phyloP scores from a whole-genome alignment of 164 flowering plant genomes.

The Amborella trichopoda region DNA sequence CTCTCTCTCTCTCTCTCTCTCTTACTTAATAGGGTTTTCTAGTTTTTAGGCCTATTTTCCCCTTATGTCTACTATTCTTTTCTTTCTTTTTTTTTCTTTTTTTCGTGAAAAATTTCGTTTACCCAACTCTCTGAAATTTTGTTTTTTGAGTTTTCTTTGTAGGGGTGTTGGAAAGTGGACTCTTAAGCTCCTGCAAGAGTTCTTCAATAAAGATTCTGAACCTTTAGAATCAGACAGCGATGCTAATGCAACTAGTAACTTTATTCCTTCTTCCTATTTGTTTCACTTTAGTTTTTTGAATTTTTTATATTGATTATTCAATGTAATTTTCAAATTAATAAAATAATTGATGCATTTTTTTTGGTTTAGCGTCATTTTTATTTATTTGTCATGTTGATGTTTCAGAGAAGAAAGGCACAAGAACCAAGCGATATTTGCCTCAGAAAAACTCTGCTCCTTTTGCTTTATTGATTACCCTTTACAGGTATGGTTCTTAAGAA shows the following conservation, averaged over 20 bases:
- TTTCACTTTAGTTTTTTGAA: neutral
- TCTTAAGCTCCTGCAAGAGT: conserved; percentile 50
- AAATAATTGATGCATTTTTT: neutral
- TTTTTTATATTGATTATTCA: neutral
- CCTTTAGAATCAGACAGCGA: conserved; percentile 35
- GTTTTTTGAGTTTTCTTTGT: conserved; percentile 7
- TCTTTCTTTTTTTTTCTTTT: neutral
- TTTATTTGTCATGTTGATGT: neutral
- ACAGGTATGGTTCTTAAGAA: conserved; percentile 32
- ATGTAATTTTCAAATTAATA: neutral
- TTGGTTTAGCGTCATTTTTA: neutral
- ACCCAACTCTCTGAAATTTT: conserved; percentile 1
- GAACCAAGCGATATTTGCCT: conserved; percentile 54
- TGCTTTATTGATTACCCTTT: conserved; percentile 74
- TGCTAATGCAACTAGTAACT: conserved; percentile 24
- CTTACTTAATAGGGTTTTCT: neutral
- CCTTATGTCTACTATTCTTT: neutral
- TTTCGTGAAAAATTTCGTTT: neutral
- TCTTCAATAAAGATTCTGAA: conserved; percentile 32
- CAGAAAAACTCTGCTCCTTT: conserved; percentile 84
- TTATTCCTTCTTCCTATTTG: neutral
- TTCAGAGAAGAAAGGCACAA: conserved; percentile 49
- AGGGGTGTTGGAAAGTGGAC: conserved; percentile 95
- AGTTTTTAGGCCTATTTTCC: neutral
- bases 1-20: conserved; percentile 1